Evolutionary conservation across 345 rosid genomes (phyloP).

Genomic region (Anastatica hierochuntica): DNA sequence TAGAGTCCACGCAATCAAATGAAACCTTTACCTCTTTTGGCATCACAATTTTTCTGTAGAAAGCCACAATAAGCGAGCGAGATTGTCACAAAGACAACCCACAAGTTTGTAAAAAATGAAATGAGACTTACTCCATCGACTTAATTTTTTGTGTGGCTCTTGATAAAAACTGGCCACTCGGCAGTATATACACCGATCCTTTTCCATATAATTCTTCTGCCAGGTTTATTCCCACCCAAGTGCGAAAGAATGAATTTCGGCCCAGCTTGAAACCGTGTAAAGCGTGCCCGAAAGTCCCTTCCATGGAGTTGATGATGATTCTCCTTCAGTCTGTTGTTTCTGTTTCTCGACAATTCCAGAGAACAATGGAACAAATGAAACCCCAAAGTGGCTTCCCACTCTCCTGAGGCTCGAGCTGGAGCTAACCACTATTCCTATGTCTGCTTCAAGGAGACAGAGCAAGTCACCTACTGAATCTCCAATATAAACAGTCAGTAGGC

Average conservation of each 20-base stretch:
- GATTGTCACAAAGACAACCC: no score
- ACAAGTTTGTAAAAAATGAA: no score
- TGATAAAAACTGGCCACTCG: conserved; percentile 26
- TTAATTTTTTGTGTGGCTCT: conserved; percentile 16
- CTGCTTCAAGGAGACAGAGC: conserved; percentile 88
- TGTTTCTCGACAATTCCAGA: conserved; percentile 68
- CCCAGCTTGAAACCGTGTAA: conserved; percentile 84
- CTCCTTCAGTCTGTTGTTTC: conserved; percentile 38
- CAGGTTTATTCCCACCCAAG: conserved; percentile 61
- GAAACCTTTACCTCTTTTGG: no score
- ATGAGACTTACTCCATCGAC: neutral
- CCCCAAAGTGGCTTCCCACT: conserved; percentile 70
- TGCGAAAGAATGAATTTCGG: conserved; percentile 79
- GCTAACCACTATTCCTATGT: conserved; percentile 81
- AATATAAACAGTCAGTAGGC: conserved; percentile 49
- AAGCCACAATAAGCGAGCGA: neutral
- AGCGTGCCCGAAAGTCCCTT: conserved; percentile 63
- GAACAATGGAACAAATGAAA: conserved; percentile 75
- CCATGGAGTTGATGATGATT: conserved; percentile 37
- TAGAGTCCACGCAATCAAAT: no score
- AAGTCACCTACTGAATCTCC: conserved; percentile 91
- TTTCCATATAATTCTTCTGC: neutral
- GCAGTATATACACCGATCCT: conserved; percentile 13
- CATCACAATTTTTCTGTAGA: neutral
- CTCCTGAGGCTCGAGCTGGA: conserved; percentile 76